A percentile compares a stretch with the other conserved stretches of the same genome.
These are phyloP conservation scores for Neostapfia colusana DNA, from an alignment of 176 grass and related monocot species.

Conservation along the genomic window DNA sequence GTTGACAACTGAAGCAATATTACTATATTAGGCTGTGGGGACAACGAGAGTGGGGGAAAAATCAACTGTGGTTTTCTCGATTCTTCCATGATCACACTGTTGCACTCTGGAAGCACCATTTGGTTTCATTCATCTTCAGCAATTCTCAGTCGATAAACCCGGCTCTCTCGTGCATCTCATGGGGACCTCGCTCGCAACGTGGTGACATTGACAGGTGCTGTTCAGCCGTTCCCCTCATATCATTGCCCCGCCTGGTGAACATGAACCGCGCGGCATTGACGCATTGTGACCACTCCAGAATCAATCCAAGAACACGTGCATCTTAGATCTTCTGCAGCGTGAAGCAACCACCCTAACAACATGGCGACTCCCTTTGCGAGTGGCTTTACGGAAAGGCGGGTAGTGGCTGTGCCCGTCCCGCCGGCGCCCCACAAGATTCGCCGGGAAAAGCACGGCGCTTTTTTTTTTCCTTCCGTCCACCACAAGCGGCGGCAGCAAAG, in stretches of 20 bases:
- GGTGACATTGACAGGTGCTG: not conserved
- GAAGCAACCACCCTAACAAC: not conserved
- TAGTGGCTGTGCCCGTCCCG: constrained; percentile 27
- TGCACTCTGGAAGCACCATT: not conserved
- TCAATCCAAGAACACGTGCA: not conserved
- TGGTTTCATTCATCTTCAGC: not conserved
- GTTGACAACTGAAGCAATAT: constrained; percentile 5
- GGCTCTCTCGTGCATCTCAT: not conserved
- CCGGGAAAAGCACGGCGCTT: not conserved
- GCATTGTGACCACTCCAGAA: not conserved
- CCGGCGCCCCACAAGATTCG: constrained; percentile 18
- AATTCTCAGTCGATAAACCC: not conserved
- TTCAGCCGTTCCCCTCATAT: not conserved
- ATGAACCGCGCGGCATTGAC: not conserved
- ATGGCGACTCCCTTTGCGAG: not conserved
- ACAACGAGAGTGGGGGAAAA: not conserved
- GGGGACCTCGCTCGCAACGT: not conserved
- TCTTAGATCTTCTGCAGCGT: not conserved
- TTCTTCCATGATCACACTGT: not conserved
- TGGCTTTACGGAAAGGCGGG: constrained; percentile 12
- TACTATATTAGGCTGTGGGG: not conserved
- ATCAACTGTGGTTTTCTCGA: not conserved
- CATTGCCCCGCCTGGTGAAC: not conserved
- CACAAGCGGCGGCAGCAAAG: not conserved
- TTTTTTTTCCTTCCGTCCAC: not conserved